These are phyloP conservation scores for Mycena belliarum DNA, from an alignment of 768 basidiomycete species.

Conservation along the genomic window DNA sequence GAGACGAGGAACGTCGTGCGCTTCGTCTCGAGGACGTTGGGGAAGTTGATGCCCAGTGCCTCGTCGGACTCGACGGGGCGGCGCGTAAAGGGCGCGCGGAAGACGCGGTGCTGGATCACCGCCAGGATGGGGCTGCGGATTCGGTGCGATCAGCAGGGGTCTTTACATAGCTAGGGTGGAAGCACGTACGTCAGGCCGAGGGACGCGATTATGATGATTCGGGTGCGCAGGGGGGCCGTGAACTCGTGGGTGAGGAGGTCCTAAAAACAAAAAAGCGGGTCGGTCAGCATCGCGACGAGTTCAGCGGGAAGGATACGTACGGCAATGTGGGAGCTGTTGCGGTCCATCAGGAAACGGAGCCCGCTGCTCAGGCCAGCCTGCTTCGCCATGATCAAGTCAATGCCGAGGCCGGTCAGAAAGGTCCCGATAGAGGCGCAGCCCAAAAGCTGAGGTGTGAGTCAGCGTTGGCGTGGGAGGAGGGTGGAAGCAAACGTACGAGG, in stretches of 20 bases:
- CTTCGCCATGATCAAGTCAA: conserved; percentile 57
- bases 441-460: conserved; percentile 33
- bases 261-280: background rate
- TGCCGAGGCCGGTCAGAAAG: conserved; percentile 55
- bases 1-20: conserved; percentile 26
- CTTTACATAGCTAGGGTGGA: no score
- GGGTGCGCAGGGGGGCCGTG: conserved; percentile 48
- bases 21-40: conserved; percentile 10
- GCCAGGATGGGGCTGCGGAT: conserved; percentile 44
- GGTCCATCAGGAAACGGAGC: conserved; percentile 62
- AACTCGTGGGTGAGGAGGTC: conserved; percentile 44
- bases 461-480: background rate
- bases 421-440: conserved; percentile 62
- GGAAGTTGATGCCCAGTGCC: conserved; percentile 24
- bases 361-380: conserved; percentile 67
- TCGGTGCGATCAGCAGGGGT: no score
- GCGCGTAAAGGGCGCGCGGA: conserved; percentile 51
- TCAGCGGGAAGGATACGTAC: conserved; percentile 36
- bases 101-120: conserved; percentile 52
- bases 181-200: conserved; percentile 55
- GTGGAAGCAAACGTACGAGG: conserved; percentile 46
- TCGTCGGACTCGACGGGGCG: conserved; percentile 25
- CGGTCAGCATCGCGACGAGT: background rate
- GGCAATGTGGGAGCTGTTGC: conserved; percentile 56
- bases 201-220: conserved; percentile 54